Evolutionary conservation across 306 rosid species (phyloP), one percentile per base, ranked within the genome.

Genomic region (Pueraria montana): DNA sequence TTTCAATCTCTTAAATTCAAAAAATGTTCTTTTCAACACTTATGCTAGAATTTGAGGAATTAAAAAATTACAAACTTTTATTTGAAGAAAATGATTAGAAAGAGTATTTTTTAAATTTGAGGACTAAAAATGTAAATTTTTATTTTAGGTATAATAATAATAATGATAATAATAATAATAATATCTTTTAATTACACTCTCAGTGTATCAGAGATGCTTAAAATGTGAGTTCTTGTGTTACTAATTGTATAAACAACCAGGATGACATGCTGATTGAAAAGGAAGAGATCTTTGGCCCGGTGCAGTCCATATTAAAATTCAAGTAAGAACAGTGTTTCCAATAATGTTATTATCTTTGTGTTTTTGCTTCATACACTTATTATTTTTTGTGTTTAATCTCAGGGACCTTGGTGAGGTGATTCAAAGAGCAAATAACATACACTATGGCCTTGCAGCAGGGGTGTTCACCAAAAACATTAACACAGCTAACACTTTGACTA

Each of bases 201-300:
- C 66, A 34, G 20, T 46, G 14, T 74, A 68, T 64, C 56, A 53
- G 61, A 13, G 49, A 71, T 8, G 24, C 40, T 49, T 55, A 70
- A 36, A 13, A 10, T 46, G 23, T 56, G 79, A 11, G 36, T 64
- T 12, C 23, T 43, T 27, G 42, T 79, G 10, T 48, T 27, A 74
- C 52, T 86, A 16, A 42, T 36, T 46, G 16, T 80, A 42, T 32
- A 67, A 6, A 58, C 32, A 58, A 36, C 75, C 80, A 91, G 98
- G 98, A 92, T 86, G 89, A 83, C 79, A 92, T 94, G 97, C 36
- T 5, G 78, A 94, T 94, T 26, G 98, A 97, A 20, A 69, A 53
- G 80, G 98, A 94, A 0, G 97, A 94, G 86, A 92, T 94, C 76
- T 90, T 94, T 79, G 98, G 97, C 32, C 97, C 95, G 0, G 97